Percentiles rank a stretch among this genome's conserved stretches.
These are phyloP conservation scores for Calycina herbarum DNA, from an alignment of 2,329 filamentous ascomycete genomes.

Conservation along the genomic window DNA sequence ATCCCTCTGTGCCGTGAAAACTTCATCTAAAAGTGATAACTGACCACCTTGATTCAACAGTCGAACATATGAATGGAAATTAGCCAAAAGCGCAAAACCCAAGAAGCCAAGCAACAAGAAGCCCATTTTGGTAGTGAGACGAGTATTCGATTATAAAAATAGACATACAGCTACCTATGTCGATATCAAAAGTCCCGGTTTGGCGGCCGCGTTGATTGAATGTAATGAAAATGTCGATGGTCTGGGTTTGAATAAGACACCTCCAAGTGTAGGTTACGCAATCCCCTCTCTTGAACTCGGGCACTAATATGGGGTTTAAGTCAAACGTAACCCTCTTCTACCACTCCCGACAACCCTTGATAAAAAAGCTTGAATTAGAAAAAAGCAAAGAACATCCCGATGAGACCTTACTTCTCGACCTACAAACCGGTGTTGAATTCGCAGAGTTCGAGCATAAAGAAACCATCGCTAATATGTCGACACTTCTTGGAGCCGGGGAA, in stretches of 20 bases:
- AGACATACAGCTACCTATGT: background rate
- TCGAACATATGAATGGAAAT: conserved; percentile 1
- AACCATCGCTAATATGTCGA: conserved; percentile 1
- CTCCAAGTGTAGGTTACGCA: background rate
- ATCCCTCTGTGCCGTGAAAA: too few species aligned
- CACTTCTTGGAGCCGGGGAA: background rate
- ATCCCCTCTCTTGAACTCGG: background rate
- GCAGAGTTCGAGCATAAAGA: background rate
- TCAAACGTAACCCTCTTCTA: conserved; percentile 3
- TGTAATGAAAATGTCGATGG: conserved; percentile 5
- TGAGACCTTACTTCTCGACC: background rate
- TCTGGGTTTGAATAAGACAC: background rate
- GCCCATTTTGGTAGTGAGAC: background rate
- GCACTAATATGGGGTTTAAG: background rate
- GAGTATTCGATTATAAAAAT: conserved; percentile 7
- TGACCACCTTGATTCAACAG: too few species aligned
- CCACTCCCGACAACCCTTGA: background rate
- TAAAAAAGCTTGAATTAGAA: background rate
- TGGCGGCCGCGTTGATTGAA: background rate
- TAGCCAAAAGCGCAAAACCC: conserved; percentile 4
- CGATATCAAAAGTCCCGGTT: conserved; percentile 3
- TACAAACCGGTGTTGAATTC: background rate
- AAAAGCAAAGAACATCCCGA: background rate
- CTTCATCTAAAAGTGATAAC: too few species aligned
- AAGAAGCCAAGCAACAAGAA: conserved; percentile 1